Conservation (phyloP, 352 stramenopile genomes). For the Globisporangium spinosum region DNA sequence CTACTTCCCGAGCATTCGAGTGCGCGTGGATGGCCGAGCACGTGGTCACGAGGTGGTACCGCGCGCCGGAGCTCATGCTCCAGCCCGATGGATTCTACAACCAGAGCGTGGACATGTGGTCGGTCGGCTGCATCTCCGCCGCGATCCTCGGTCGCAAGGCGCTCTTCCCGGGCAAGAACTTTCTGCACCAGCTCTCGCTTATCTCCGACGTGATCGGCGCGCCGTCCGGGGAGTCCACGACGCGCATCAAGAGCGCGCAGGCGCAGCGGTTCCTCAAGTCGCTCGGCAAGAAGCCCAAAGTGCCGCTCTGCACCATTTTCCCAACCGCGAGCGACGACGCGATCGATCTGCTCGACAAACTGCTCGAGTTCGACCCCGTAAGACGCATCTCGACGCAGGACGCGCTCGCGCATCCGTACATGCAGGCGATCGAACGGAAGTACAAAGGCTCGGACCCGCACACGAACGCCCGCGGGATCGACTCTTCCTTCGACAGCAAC, state of each 20-base stretch:
- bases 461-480: conserved; percentile 28
- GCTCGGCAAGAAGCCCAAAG: conserved; percentile 48
- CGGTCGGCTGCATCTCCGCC: conserved; percentile 78
- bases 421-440: conserved; percentile 68
- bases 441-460: conserved; percentile 44
- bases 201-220: conserved; percentile 79
- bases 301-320: conserved; percentile 53
- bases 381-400: conserved; percentile 56
- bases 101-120: conserved; percentile 91
- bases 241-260: conserved; percentile 66
- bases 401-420: conserved; percentile 61
- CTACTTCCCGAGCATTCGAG: conserved; percentile 10
- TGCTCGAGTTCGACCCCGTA: conserved; percentile 65
- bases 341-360: conserved; percentile 54
- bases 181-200: conserved; percentile 71
- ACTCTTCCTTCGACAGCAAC: conserved; percentile 67
- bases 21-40: conserved; percentile 71
- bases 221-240: conserved; percentile 37
- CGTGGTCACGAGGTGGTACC: conserved; percentile 90
- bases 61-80: conserved; percentile 90
- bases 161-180: conserved; percentile 77
- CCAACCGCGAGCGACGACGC: conserved; percentile 46
- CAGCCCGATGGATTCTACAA: conserved; percentile 86
- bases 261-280: conserved; percentile 69
- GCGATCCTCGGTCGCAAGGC: conserved; percentile 75